phyloP scores from a whole-genome alignment of 768 basidiomycete genomes.

The Lactifluus rugatus region DNA sequence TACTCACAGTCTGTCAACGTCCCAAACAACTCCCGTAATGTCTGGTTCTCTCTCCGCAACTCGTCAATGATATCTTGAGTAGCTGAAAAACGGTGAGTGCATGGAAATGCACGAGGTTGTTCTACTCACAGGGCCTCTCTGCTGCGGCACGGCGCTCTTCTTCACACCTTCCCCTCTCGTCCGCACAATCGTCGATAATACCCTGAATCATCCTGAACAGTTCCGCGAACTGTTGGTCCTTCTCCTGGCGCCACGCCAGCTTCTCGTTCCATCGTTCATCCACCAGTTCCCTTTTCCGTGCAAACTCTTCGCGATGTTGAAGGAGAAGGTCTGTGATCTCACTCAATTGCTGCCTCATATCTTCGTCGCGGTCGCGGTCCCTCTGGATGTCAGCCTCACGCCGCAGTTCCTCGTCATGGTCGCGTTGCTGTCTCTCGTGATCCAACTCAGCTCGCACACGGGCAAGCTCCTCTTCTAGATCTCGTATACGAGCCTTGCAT shows the following conservation, averaged over 20 bases:
- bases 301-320: conserved; percentile 50
- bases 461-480: conserved; percentile 55
- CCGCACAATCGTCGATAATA: conserved; percentile 46
- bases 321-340: conserved; percentile 70
- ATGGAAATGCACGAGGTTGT: conserved; percentile 4
- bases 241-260: conserved; percentile 43
- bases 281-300: conserved; percentile 48
- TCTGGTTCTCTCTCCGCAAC: conserved; percentile 46
- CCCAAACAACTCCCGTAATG: conserved; percentile 47
- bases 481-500: conserved; percentile 44
- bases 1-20: conserved; percentile 49
- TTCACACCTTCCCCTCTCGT: conserved; percentile 40
- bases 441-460: conserved; percentile 50
- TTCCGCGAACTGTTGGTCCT: conserved; percentile 47
- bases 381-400: conserved; percentile 52
- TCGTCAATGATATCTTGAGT: conserved; percentile 53
- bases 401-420: conserved; percentile 51
- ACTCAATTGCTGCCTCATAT: conserved; percentile 46
- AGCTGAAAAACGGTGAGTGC: conserved; percentile 30
- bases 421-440: conserved; percentile 47
- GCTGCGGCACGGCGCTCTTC: conserved; percentile 45
- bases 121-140: conserved; percentile 42
- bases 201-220: conserved; percentile 53
- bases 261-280: conserved; percentile 61
- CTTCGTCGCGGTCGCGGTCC: conserved; percentile 49